Conservation (phyloP, 2,329 filamentous ascomycete genomes). For the Xylariales sp. region DNA sequence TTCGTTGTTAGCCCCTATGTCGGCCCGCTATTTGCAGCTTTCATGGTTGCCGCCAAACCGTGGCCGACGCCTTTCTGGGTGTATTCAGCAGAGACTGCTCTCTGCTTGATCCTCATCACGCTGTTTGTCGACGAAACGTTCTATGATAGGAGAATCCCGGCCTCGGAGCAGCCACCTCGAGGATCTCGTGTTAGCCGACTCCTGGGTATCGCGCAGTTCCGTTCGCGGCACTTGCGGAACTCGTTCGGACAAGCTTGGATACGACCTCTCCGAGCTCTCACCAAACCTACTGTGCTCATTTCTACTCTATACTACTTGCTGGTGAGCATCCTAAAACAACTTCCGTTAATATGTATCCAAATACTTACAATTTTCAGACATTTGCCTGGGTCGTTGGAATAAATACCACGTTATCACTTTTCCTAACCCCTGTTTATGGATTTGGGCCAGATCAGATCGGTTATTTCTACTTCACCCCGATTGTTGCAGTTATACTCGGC, state of each 20-base stretch:
- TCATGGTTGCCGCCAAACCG: slow-evolving; percentile 39
- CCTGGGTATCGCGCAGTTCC: slow-evolving; percentile 28
- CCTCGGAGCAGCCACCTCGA: slow-evolving; percentile 27
- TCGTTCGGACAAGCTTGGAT: slow-evolving; percentile 33
- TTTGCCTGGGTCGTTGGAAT: slow-evolving; percentile 51
- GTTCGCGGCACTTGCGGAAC: slow-evolving; percentile 30
- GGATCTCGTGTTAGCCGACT: slow-evolving; percentile 23
- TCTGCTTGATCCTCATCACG: slow-evolving; percentile 32
- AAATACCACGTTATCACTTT: slow-evolving; percentile 51
- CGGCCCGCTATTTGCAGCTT: slow-evolving; percentile 40
- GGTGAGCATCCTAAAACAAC: too few relatives aligned
- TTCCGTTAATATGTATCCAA: too few relatives aligned
- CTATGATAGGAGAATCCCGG: slow-evolving; percentile 38
- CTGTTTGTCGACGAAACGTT: slow-evolving; percentile 44
- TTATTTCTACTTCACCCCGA: slow-evolving; percentile 54
- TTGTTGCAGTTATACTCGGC: slow-evolving; percentile 49
- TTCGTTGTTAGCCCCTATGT: slow-evolving; percentile 38
- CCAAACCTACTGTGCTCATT: slow-evolving; percentile 33
- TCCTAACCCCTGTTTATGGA: slow-evolving; percentile 44
- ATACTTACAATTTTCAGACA: slow-evolving; percentile 18
- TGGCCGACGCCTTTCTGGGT: slow-evolving; percentile 47
- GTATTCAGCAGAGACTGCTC: slow-evolving; percentile 32
- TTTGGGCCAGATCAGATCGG: slow-evolving; percentile 47
- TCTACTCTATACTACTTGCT: slow-evolving; percentile 30
- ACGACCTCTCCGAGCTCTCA: slow-evolving; percentile 32